phyloP scores from a whole-genome alignment of 352 stramenopile genomes.

The Globisporangium cystogenes region DNA sequence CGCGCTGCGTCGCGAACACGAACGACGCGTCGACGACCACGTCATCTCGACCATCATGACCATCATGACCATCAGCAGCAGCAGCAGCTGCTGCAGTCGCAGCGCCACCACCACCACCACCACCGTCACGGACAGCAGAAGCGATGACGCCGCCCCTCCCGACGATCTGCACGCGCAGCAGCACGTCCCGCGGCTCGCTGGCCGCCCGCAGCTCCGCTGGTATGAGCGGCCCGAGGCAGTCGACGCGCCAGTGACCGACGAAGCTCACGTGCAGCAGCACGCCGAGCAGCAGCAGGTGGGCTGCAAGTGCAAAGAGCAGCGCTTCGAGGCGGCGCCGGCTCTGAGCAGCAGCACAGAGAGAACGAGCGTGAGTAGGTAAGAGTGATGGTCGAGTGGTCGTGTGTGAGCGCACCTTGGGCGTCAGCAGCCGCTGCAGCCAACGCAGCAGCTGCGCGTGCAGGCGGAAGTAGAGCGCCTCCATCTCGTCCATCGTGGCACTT shows the following conservation, averaged over 20 bases:
- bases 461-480: constrained; percentile 76
- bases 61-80: too few relatives aligned
- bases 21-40: constrained; percentile 28
- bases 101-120: too few relatives aligned
- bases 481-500: constrained; percentile 38
- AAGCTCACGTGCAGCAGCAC: constrained; percentile 57
- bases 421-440: constrained; percentile 33
- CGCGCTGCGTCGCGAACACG: constrained; percentile 64
- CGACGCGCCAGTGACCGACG: constrained; percentile 16
- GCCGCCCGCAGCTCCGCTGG: constrained; percentile 1
- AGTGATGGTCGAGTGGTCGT: neutral
- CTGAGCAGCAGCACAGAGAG: too few relatives aligned
- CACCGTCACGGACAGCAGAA: too few relatives aligned
- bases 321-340: constrained; percentile 51
- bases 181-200: constrained; percentile 1
- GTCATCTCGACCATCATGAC: too few relatives aligned
- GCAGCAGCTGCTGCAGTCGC: too few relatives aligned
- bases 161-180: constrained; percentile 27
- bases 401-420: constrained; percentile 16
- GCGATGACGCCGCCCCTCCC: neutral
- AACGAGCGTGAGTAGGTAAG: too few relatives aligned
- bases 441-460: constrained; percentile 61
- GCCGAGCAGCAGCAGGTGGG: constrained; percentile 45
- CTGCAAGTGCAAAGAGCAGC: constrained; percentile 45
- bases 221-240: constrained; percentile 34